Conservation (phyloP, 1,139 yeast genomes). For the Hemisphaericaspora xylanilytica region DNA sequence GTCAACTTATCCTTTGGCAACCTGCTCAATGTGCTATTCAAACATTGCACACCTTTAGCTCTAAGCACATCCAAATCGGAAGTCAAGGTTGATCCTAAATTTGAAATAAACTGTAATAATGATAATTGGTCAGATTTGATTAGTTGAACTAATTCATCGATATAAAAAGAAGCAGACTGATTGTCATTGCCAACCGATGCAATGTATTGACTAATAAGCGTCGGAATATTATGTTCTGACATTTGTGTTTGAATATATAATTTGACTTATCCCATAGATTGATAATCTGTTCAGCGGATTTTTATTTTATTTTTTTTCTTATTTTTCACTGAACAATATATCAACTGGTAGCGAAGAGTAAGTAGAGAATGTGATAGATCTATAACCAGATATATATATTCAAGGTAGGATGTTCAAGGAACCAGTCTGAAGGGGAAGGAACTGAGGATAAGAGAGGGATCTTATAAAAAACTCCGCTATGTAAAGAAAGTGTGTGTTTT, state of each 20-base stretch:
- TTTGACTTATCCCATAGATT: too few relatives aligned
- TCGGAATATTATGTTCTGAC: conserved; percentile 19
- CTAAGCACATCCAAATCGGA: conserved; percentile 62
- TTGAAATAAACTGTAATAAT: conserved; percentile 36
- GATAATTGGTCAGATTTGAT: conserved; percentile 23
- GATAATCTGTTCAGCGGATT: too few relatives aligned
- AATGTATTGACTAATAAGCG: conserved; percentile 39
- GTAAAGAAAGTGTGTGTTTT: too few relatives aligned
- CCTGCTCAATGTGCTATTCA: conserved; percentile 48
- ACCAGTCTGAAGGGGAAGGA: too few relatives aligned
- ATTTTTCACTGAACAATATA: too few relatives aligned
- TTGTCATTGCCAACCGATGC: conserved; percentile 29
- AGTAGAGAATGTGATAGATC: too few relatives aligned
- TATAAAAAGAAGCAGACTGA: conserved; percentile 19
- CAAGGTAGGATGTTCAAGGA: too few relatives aligned
- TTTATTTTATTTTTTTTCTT: too few relatives aligned
- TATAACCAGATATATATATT: too few relatives aligned
- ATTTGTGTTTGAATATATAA: conserved; percentile 8
- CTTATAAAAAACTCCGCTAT: too few relatives aligned
- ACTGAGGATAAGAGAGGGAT: too few relatives aligned
- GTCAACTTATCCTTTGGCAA: conserved; percentile 41
- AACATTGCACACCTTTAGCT: conserved; percentile 53
- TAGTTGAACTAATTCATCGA: conserved; percentile 23
- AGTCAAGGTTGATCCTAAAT: conserved; percentile 52
- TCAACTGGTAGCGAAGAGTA: too few relatives aligned